phyloP scores from a whole-genome alignment of 2,329 filamentous ascomycete species.

The Cladophialophora immunda region DNA sequence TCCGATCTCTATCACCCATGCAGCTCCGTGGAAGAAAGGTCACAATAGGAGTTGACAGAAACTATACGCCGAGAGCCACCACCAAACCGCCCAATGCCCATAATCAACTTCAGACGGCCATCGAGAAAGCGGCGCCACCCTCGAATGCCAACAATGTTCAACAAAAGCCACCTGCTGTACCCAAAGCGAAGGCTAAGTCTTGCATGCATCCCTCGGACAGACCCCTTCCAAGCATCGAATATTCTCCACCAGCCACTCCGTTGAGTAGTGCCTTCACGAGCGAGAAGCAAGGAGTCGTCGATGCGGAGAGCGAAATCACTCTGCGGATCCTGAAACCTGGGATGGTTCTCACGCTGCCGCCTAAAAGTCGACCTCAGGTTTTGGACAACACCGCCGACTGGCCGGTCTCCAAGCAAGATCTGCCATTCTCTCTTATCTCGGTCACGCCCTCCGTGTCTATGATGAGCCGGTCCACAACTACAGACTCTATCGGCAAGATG shows the following conservation, averaged over 20 bases:
- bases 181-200: conserved; percentile 11
- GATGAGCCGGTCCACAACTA: not conserved
- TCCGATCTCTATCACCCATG: not conserved
- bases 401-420: not conserved
- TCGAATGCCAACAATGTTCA: not conserved
- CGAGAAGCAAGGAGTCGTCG: not conserved
- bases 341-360: conserved; percentile 8
- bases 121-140: not conserved
- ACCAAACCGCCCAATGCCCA: not conserved
- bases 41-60: too few species aligned
- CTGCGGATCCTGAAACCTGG: conserved; percentile 12
- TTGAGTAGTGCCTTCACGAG: not conserved
- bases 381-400: not conserved
- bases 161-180: not conserved
- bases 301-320: conserved; percentile 14
- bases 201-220: conserved; percentile 11
- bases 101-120: not conserved
- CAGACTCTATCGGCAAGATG: conserved; percentile 16
- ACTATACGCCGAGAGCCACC: too few species aligned
- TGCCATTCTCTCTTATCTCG: not conserved
- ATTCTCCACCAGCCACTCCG: conserved; percentile 17
- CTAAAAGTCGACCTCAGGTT: conserved; percentile 1
- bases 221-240: conserved; percentile 30
- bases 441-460: not conserved
- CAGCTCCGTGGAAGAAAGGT: not conserved